A percentile compares a stretch with the other conserved stretches of the same genome.
phyloP scores from a whole-genome alignment of 164 flowering plant genomes.

The Magnolia officinalis region DNA sequence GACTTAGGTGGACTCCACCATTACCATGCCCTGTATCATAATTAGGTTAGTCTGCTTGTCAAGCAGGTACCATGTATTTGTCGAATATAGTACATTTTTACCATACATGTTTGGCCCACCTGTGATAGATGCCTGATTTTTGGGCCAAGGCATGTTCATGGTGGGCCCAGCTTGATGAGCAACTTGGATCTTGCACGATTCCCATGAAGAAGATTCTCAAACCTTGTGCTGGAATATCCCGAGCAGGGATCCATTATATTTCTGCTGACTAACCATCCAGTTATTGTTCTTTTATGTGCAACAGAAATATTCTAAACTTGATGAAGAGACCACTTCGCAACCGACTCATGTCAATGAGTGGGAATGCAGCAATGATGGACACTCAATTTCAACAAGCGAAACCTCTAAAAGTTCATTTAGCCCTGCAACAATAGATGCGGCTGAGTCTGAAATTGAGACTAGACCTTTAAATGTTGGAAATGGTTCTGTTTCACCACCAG shows the following conservation, averaged over 20 bases:
- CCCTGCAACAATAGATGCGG: conserved; percentile 11
- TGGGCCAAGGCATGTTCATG: not conserved
- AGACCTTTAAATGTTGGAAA: conserved; percentile 15
- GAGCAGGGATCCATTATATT: not conserved
- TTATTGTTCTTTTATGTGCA: not conserved
- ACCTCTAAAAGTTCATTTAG: conserved; percentile 5
- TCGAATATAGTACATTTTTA: not conserved
- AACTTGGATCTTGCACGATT: not conserved
- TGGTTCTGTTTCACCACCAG: conserved; percentile 15
- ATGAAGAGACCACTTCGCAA: conserved; percentile 17
- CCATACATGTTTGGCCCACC: not conserved
- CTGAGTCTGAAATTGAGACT: conserved; percentile 12
- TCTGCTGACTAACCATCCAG: not conserved
- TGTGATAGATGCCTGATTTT: not conserved
- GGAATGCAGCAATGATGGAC: conserved; percentile 19
- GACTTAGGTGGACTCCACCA: not conserved
- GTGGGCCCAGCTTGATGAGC: not conserved
- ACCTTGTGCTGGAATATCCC: not conserved
- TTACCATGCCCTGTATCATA: too few relatives aligned
- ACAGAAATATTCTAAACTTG: conserved; percentile 5
- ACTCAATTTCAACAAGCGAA: conserved; percentile 17
- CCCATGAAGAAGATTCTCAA: not conserved
- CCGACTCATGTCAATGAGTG: conserved; percentile 10
- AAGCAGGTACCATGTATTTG: not conserved
- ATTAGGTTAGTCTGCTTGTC: not conserved